phyloP scores from a whole-genome alignment of 306 rosid genomes.

The Acacia crassicarpa region DNA sequence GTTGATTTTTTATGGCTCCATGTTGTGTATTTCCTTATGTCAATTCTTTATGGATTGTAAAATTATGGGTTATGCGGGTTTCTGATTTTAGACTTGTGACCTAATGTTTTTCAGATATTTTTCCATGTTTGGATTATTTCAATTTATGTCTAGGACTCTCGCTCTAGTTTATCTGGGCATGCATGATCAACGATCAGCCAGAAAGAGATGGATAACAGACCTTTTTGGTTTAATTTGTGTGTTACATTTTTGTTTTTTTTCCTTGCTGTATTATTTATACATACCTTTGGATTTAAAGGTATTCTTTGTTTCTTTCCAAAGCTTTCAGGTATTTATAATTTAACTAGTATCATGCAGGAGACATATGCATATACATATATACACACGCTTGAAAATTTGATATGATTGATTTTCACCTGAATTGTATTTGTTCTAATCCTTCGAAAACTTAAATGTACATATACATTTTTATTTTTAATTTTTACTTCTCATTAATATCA shows the following conservation, averaged over 20 bases:
- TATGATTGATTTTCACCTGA: neutral
- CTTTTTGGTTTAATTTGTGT: neutral
- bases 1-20: too few relatives aligned
- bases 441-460: too few relatives aligned
- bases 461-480: neutral
- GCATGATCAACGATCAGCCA: neutral
- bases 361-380: neutral
- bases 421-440: neutral
- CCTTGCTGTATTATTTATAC: neutral
- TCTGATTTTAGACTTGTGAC: neutral
- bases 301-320: neutral
- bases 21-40: too few relatives aligned
- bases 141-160: neutral
- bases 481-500: neutral
- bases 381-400: neutral
- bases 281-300: neutral
- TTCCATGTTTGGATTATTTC: neutral
- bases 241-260: neutral
- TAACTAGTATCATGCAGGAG: neutral
- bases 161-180: neutral
- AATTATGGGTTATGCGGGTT: too few relatives aligned
- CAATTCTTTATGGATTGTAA: too few relatives aligned
- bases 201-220: neutral
- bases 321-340: neutral
- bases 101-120: neutral